Evolutionary conservation across 805 yeast genomes (phyloP).

Genomic region (Yarrowia phangngaensis): DNA sequence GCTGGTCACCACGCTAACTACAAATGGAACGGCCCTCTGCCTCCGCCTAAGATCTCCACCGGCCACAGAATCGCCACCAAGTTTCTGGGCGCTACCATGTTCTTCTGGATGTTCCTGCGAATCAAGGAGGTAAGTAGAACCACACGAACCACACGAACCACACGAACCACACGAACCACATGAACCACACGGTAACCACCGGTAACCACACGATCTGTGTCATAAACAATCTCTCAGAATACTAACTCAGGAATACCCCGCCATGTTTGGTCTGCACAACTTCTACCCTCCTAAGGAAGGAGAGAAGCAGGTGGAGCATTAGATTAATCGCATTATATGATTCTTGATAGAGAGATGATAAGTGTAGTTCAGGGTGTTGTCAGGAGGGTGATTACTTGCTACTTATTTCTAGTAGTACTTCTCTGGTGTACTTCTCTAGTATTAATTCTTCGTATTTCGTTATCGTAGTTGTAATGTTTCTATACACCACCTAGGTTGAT

Average conservation of each 20-base stretch:
- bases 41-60: conserved; percentile 61
- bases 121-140: conserved; percentile 52
- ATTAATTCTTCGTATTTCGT: too few relatives aligned
- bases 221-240: background rate
- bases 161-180: conserved; percentile 36
- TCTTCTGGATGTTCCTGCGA: conserved; percentile 85
- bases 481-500: conserved; percentile 16
- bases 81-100: conserved; percentile 76
- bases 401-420: too few relatives aligned
- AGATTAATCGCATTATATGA: conserved; percentile 19
- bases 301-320: conserved; percentile 22
- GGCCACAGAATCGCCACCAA: conserved; percentile 59
- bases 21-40: conserved; percentile 52
- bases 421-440: too few relatives aligned
- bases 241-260: conserved; percentile 27
- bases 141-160: conserved; percentile 36
- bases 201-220: too few relatives aligned
- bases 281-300: conserved; percentile 26
- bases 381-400: too few relatives aligned
- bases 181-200: too few relatives aligned
- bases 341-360: background rate
- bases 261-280: conserved; percentile 26
- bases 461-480: too few relatives aligned
- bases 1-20: conserved; percentile 35
- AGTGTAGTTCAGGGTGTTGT: too few relatives aligned